A percentile compares a stretch with the other conserved stretches of the same genome.
phyloP scores from a whole-genome alignment of 73 alveolate species.

The Halteria grandinella region DNA sequence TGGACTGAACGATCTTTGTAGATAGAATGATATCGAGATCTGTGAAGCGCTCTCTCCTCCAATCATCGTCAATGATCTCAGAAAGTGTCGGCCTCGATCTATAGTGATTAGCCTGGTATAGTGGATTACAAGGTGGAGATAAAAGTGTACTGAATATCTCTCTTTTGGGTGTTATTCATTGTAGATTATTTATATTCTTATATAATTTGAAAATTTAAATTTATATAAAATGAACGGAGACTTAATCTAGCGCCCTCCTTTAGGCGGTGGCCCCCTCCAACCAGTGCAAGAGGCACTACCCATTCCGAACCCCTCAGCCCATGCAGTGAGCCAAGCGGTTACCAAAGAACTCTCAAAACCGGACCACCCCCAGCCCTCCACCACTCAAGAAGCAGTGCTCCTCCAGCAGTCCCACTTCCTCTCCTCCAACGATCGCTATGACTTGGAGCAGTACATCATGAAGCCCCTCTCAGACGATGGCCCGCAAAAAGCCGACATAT shows the following conservation, averaged over 20 bases:
- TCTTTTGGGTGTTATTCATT: conserved; percentile 57
- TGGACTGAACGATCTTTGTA: conserved; percentile 41
- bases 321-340: no score
- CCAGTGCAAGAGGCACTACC: no score
- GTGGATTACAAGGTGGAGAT: conserved; percentile 19
- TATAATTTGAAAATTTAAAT: background rate
- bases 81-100: conserved; percentile 42
- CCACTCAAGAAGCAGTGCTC: no score
- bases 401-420: conserved; percentile 20
- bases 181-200: no score
- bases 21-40: conserved; percentile 62
- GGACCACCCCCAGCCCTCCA: no score
- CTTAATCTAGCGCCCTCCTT: background rate
- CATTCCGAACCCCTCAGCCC: no score
- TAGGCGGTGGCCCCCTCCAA: no score
- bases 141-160: conserved; percentile 55
- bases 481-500: background rate
- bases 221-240: background rate
- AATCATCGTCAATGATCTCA: conserved; percentile 58
- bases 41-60: conserved; percentile 64
- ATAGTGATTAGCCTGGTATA: no score
- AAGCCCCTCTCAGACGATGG: background rate
- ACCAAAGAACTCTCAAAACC: no score
- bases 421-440: conserved; percentile 31
- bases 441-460: conserved; percentile 5